A percentile compares a stretch with the other conserved stretches of the same genome.
These are phyloP conservation scores for Boletus sp. DNA, from an alignment of 1,284 basidiomycete genomes.

Conservation along the genomic window DNA sequence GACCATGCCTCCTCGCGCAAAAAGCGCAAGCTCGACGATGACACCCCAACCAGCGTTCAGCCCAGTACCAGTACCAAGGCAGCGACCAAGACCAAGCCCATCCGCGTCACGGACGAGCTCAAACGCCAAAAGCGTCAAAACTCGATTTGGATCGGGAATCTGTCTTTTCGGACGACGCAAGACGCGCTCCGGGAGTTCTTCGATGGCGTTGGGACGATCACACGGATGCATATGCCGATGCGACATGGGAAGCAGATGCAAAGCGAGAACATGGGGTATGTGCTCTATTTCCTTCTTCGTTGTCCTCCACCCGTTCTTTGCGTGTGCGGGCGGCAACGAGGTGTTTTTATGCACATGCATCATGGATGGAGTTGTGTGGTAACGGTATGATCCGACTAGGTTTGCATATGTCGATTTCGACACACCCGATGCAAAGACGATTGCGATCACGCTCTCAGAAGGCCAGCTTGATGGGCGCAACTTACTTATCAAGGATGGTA, in stretches of 20 bases:
- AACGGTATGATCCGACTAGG: conserved; percentile 46
- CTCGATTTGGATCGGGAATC: conserved; percentile 95
- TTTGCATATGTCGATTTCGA: conserved; percentile 98
- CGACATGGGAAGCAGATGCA: conserved; percentile 52
- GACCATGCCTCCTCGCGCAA: conserved; percentile 38
- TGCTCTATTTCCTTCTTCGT: background rate
- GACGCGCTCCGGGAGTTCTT: conserved; percentile 76
- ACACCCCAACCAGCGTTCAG: conserved; percentile 21
- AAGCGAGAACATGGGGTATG: conserved; percentile 70
- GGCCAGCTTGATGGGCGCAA: conserved; percentile 82
- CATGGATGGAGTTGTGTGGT: conserved; percentile 3
- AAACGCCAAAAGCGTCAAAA: conserved; percentile 52
- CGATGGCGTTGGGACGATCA: conserved; percentile 71
- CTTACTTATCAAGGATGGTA: conserved; percentile 92
- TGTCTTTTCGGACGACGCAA: conserved; percentile 88
- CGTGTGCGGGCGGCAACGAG: background rate
- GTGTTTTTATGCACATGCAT: background rate
- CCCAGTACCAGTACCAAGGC: background rate
- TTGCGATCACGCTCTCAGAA: conserved; percentile 84
- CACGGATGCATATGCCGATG: conserved; percentile 74
- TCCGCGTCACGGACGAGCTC: conserved; percentile 11
- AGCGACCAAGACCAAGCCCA: conserved; percentile 3
- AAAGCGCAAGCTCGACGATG: conserved; percentile 53
- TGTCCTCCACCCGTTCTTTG: background rate
- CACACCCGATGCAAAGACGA: conserved; percentile 70